These are phyloP conservation scores for Schizochytrium sp. DNA, from an alignment of 108 stramenopile genomes.

Conservation along the genomic window DNA sequence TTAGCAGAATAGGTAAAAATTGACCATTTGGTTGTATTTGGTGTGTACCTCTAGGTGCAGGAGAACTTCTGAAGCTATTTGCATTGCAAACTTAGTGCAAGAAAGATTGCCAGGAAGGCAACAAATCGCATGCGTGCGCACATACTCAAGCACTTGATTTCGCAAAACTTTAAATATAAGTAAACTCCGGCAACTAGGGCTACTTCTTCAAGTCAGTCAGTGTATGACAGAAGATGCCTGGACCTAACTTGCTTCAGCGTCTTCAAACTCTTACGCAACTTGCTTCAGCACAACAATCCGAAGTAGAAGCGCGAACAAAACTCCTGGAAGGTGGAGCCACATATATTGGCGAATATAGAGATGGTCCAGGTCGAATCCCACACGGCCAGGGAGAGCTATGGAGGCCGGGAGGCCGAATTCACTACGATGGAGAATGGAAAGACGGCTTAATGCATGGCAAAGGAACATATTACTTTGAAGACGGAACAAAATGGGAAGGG, in stretches of 20 bases:
- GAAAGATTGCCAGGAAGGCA: too few relatives aligned
- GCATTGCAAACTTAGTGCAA: too few relatives aligned
- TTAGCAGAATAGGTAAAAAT: too few relatives aligned
- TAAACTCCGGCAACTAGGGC: too few relatives aligned
- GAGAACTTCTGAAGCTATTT: too few relatives aligned
- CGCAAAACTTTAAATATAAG: too few relatives aligned
- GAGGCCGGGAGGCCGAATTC: conserved; percentile 8
- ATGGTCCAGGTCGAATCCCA: background rate
- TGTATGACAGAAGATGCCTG: too few relatives aligned
- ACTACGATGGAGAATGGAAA: conserved; percentile 1
- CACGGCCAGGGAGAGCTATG: conserved; percentile 19
- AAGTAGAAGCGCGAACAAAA: background rate
- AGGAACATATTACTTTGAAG: conserved; percentile 9
- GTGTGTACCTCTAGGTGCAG: too few relatives aligned
- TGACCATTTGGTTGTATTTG: too few relatives aligned
- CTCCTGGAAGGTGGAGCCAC: background rate
- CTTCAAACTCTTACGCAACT: conserved; percentile 21
- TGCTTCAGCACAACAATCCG: background rate
- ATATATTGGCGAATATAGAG: background rate
- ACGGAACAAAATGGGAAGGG: background rate
- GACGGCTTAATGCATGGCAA: conserved; percentile 1
- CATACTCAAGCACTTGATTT: too few relatives aligned
- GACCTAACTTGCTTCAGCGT: background rate
- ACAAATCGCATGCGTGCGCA: too few relatives aligned
- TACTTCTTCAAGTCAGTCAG: too few relatives aligned